These are phyloP conservation scores for Tolypocladium ovalisporum DNA, from an alignment of 2,329 filamentous ascomycete species.

Conservation along the genomic window DNA sequence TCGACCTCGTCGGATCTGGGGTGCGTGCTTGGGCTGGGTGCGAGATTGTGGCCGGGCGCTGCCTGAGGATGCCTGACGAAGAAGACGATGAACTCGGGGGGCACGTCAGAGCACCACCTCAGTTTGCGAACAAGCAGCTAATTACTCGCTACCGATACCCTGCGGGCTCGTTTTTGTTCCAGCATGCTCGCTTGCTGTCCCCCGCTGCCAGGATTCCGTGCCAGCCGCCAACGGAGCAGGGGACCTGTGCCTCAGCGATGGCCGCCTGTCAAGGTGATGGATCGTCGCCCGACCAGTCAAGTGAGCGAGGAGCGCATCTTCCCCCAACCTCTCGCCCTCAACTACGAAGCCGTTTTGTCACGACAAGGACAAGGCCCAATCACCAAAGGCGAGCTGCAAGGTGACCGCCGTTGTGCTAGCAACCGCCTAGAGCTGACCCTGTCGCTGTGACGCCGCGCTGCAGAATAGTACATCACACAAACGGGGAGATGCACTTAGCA, in stretches of 20 bases:
- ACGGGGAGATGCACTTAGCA: slow-evolving; percentile 23
- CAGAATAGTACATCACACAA: neutral
- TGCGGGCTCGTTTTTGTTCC: neutral
- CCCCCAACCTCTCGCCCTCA: neutral
- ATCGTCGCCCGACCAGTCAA: neutral
- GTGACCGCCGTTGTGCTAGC: slow-evolving; percentile 1
- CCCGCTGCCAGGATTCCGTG: neutral
- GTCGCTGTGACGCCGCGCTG: neutral
- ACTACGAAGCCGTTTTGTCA: neutral
- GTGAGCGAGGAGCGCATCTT: neutral
- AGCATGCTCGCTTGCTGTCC: neutral
- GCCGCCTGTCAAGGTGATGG: neutral
- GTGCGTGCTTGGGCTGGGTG: neutral
- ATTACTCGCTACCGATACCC: neutral
- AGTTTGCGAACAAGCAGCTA: neutral
- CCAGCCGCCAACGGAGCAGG: neutral
- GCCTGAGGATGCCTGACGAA: neutral
- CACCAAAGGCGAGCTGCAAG: neutral
- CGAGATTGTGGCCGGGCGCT: neutral
- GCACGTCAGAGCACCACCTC: neutral
- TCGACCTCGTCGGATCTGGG: neutral
- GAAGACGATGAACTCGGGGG: neutral
- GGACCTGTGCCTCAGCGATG: neutral
- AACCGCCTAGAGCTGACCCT: neutral
- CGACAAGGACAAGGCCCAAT: neutral